phyloP scores from a whole-genome alignment of 2,329 filamentous ascomycete species.

The Cercospora canescens region DNA sequence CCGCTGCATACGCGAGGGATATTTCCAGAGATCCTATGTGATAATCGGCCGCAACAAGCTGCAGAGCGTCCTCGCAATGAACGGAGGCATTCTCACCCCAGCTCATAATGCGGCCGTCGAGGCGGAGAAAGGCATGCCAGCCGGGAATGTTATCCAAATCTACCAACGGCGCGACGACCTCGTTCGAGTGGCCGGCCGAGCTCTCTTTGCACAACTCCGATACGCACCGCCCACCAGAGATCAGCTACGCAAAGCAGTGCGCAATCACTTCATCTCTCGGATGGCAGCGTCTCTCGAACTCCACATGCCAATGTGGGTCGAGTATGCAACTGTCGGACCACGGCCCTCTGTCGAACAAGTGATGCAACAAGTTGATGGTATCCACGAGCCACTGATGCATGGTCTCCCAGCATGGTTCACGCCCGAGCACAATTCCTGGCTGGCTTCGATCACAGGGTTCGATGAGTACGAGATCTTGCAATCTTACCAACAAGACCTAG shows the following conservation, averaged over 20 bases:
- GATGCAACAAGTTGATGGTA: background rate
- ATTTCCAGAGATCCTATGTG: background rate
- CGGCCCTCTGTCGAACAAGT: background rate
- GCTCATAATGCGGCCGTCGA: background rate
- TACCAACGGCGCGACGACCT: background rate
- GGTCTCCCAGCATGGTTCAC: constrained; percentile 1
- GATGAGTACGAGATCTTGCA: background rate
- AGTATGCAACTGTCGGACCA: background rate
- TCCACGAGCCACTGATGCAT: background rate
- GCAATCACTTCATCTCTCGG: background rate
- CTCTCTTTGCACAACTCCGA: background rate
- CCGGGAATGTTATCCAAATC: background rate
- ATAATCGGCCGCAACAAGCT: background rate
- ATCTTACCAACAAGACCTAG: background rate
- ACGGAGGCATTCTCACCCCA: background rate
- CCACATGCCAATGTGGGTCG: background rate
- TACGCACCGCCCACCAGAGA: background rate
- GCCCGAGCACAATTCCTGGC: constrained; percentile 2
- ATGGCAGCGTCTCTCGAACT: background rate
- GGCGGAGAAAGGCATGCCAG: background rate
- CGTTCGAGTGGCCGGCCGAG: background rate
- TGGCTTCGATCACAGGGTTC: background rate
- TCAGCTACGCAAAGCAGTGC: background rate
- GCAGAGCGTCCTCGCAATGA: background rate
- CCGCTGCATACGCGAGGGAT: background rate